Base-by-base conservation (phyloP, 495 filamentous ascomycete genomes). In the Lepidopterella palustris region DNA sequence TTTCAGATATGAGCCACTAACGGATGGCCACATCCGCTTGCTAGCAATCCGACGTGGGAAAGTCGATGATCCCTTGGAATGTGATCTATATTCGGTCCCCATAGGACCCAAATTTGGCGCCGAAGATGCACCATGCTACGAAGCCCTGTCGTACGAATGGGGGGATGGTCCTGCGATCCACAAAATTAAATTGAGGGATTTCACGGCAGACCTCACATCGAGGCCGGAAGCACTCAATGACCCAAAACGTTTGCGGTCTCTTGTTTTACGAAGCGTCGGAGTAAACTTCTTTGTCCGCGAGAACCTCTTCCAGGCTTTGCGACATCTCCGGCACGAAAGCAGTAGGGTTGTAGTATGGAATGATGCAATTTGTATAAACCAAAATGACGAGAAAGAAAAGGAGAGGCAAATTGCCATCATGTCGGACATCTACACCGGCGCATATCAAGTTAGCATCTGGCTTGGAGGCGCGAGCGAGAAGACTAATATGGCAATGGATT, bases 311-410 rank as follows among this genome's bases (percentile, higher is more conserved):
- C 8, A 49, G 6, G 45, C 45, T 10, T 18, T 49, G 21, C 45
- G 45, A 10, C 8, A 6, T 8, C 6, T 49, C 21, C 45, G 45
- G 23, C 8, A 25, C 6, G 21, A 6, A 6, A 20, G 21, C 15
- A 25, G 15, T 6, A 6, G 10, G 8, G 23, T 49, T 10, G 21
- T 6, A 49, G 21, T 49, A 6, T 53, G 50, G 50, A 18, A 26
- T 23, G 50, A 53, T 32, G 50, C 50, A 11, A 21, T 53, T 28
- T 53, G 50, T 32, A 53, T 53, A 5, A 53, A 53, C 24, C 50
- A 53, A 53, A 6, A 28, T 11, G 28, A 53, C 50, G 11, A 24
- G 20, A 28, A 11, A 5, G 50, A 53, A 18, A 53, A 32, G 50
- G 26, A 5, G 15, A 28, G 5, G 28, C 50, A 53, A 18, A 32